A percentile compares a stretch with the other conserved stretches of the same genome.
Evolutionary conservation across 2,329 filamentous ascomycete species (phyloP).

Genomic region (Nannizziopsis barbatae): DNA sequence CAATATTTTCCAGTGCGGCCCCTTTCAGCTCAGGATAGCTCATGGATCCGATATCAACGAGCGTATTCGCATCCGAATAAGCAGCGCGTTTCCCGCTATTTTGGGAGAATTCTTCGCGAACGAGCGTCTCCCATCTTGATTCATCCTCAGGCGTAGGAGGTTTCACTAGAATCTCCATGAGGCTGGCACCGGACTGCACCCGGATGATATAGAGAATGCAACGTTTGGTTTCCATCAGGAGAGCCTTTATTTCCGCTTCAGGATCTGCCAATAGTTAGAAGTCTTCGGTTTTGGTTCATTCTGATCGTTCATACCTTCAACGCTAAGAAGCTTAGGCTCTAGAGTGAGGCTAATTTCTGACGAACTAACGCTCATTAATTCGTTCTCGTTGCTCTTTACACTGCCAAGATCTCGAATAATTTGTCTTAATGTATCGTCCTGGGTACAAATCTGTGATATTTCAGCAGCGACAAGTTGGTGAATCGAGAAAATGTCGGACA

Average conservation of each 20-base stretch:
- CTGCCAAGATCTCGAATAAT: constrained; percentile 88
- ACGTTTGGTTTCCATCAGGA: constrained; percentile 97
- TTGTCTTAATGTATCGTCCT: constrained; percentile 81
- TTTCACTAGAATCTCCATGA: constrained; percentile 92
- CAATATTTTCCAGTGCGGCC: constrained; percentile 84
- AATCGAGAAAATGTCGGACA: constrained; percentile 92
- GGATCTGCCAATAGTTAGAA: constrained; percentile 49
- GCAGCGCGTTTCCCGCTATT: constrained; percentile 61
- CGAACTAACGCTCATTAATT: constrained; percentile 75
- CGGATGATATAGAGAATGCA: constrained; percentile 96
- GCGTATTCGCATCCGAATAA: constrained; percentile 73
- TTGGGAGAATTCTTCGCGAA: constrained; percentile 69
- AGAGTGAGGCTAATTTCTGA: constrained; percentile 85
- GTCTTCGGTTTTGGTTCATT: neutral
- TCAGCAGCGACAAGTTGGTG: constrained; percentile 78
- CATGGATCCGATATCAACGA: constrained; percentile 82
- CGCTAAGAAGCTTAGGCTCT: constrained; percentile 76
- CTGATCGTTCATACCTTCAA: constrained; percentile 47
- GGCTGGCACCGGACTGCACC: constrained; percentile 77
- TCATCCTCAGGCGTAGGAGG: constrained; percentile 81
- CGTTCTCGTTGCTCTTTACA: constrained; percentile 90
- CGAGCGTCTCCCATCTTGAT: constrained; percentile 68
- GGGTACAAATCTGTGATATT: constrained; percentile 61
- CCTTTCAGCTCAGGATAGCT: constrained; percentile 87
- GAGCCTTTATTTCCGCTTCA: constrained; percentile 77